phyloP scores from a whole-genome alignment of 2,329 filamentous ascomycete species.

The Macrophomina phaseolina region DNA sequence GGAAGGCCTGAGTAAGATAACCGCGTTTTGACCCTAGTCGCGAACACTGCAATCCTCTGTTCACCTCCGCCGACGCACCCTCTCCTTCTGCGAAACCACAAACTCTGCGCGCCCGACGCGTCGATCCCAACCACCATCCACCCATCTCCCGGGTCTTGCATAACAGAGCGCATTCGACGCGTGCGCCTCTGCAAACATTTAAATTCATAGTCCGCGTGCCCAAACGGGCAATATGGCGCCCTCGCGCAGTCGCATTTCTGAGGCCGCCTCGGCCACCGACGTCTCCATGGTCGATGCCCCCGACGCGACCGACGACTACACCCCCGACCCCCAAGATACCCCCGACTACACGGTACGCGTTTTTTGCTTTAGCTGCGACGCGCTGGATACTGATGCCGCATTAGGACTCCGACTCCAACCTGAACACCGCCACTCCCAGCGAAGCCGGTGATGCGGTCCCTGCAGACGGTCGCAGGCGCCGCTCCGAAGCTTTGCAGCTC shows the following conservation, averaged over 20 bases:
- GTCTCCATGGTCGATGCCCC: slow-evolving; percentile 48
- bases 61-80: slow-evolving; percentile 19
- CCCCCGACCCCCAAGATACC: slow-evolving; percentile 61
- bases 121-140: slow-evolving; percentile 26
- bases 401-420: slow-evolving; percentile 69
- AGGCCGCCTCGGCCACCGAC: slow-evolving; percentile 43
- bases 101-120: slow-evolving; percentile 27
- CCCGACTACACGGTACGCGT: slow-evolving; percentile 64
- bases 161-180: slow-evolving; percentile 17
- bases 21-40: slow-evolving; percentile 19
- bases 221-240: slow-evolving; percentile 45
- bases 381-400: slow-evolving; percentile 30
- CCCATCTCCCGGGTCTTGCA: slow-evolving; percentile 4
- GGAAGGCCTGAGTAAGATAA: slow-evolving; percentile 23
- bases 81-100: slow-evolving; percentile 23
- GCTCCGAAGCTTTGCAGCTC: slow-evolving; percentile 86
- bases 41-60: slow-evolving; percentile 25
- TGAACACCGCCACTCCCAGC: slow-evolving; percentile 78
- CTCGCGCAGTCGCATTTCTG: slow-evolving; percentile 40
- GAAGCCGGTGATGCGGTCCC: slow-evolving; percentile 73
- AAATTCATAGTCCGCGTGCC: slow-evolving; percentile 24
- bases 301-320: slow-evolving; percentile 37
- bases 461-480: slow-evolving; percentile 79
- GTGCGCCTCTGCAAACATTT: slow-evolving; percentile 15
- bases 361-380: neutral